Conservation (phyloP, 257 asterid genomes). For the Striga asiatica region DNA sequence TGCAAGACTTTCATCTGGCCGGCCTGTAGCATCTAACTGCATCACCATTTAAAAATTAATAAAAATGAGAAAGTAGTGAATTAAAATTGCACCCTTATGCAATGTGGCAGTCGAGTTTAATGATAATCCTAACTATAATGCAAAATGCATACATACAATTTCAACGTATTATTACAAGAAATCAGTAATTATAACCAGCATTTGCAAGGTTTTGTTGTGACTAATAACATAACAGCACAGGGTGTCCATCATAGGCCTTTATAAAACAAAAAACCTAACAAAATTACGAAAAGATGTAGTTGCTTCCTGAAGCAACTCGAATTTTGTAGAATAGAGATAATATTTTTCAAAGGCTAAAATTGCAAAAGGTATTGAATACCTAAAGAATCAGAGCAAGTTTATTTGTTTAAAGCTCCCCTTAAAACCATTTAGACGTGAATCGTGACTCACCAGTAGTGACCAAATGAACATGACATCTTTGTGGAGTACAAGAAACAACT, state of each 20-base stretch:
- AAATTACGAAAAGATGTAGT: not conserved
- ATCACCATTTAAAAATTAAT: constrained; percentile 18
- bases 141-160: not conserved
- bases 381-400: not conserved
- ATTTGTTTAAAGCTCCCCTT: constrained; percentile 4
- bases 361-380: constrained; percentile 4
- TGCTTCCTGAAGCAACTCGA: constrained; percentile 14
- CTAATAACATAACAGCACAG: no score
- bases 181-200: not conserved
- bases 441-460: not conserved
- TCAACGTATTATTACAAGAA: not conserved
- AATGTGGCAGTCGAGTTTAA: not conserved
- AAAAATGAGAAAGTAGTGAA: constrained; percentile 8
- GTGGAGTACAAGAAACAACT: constrained; percentile 11
- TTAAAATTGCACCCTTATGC: not conserved
- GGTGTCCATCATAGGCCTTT: no score
- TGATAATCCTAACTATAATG: no score
- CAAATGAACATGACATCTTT: constrained; percentile 10
- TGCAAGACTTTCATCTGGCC: constrained; percentile 94
- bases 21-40: constrained; percentile 94
- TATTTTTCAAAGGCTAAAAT: not conserved
- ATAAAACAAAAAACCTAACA: constrained; percentile 7
- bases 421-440: constrained; percentile 3
- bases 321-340: not conserved
- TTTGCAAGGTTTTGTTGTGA: no score